Evolutionary conservation across 2,329 filamentous ascomycete species (phyloP).

Genomic region (Parastagonospora nodorum): DNA sequence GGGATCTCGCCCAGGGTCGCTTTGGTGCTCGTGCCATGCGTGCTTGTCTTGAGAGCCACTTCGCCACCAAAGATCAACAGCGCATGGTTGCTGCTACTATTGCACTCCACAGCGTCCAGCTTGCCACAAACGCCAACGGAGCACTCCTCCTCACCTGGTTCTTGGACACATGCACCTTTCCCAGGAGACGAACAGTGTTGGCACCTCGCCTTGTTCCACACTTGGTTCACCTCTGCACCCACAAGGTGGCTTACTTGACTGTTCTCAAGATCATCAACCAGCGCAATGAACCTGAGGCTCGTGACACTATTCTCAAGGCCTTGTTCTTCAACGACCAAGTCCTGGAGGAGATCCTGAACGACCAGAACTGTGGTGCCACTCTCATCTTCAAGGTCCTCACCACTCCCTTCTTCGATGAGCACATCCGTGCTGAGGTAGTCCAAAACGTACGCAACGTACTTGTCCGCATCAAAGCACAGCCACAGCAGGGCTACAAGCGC

Average conservation of each 20-base stretch:
- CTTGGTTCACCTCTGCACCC: constrained; percentile 92
- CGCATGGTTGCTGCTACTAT: constrained; percentile 92
- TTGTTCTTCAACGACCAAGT: constrained; percentile 93
- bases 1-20: constrained; percentile 89
- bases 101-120: constrained; percentile 93
- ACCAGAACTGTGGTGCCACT: constrained; percentile 90
- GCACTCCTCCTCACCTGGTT: constrained; percentile 96
- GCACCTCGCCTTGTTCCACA: constrained; percentile 91
- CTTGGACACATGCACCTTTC: constrained; percentile 96
- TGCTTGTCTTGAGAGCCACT: constrained; percentile 94
- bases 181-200: constrained; percentile 85
- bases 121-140: constrained; percentile 95
- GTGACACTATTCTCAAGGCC: constrained; percentile 86
- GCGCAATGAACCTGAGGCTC: constrained; percentile 88
- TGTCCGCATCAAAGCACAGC: constrained; percentile 87
- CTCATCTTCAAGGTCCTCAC: constrained; percentile 98
- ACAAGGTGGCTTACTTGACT: constrained; percentile 97
- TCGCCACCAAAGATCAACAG: constrained; percentile 93
- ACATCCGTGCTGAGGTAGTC: constrained; percentile 82
- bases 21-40: constrained; percentile 97
- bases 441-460: constrained; percentile 92
- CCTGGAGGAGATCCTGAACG: constrained; percentile 86
- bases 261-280: constrained; percentile 99
- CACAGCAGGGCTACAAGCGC: constrained; percentile 95
- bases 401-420: constrained; percentile 95